These are phyloP conservation scores for Neurospora hispaniola DNA, from an alignment of 495 filamentous ascomycete species.

Conservation along the genomic window DNA sequence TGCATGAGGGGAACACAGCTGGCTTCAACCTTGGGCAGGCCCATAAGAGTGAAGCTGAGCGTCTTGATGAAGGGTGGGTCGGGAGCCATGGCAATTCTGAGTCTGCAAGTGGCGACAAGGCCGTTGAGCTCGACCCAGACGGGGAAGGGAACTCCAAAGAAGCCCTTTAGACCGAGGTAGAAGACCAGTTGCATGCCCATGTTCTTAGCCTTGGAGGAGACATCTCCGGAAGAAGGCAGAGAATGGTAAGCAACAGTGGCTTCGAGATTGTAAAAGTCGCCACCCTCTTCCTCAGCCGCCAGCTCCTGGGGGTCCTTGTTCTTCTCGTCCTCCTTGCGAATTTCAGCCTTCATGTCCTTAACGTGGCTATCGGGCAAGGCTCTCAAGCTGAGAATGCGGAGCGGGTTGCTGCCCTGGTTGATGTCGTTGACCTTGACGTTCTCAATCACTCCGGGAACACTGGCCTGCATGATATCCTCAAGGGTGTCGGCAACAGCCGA, in stretches of 20 bases:
- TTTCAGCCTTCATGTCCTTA: slow-evolving; percentile 63
- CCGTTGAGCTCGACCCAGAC: slow-evolving; percentile 82
- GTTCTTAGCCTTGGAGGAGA: slow-evolving; percentile 74
- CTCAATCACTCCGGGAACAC: slow-evolving; percentile 77
- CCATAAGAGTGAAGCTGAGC: slow-evolving; percentile 88
- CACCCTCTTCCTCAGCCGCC: slow-evolving; percentile 81
- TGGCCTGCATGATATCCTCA: slow-evolving; percentile 90
- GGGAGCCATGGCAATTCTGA: slow-evolving; percentile 76
- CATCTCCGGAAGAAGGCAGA: slow-evolving; percentile 52
- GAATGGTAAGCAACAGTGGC: slow-evolving; percentile 91
- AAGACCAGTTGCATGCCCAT: slow-evolving; percentile 95
- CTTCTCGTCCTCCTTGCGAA: slow-evolving; percentile 67
- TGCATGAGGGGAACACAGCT: slow-evolving; percentile 88
- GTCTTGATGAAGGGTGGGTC: slow-evolving; percentile 86
- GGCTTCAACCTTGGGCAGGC: slow-evolving; percentile 76
- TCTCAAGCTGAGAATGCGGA: slow-evolving; percentile 81
- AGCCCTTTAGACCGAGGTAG: slow-evolving; percentile 74
- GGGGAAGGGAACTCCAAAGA: slow-evolving; percentile 82
- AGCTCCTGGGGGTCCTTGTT: slow-evolving; percentile 78
- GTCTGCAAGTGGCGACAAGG: slow-evolving; percentile 73
- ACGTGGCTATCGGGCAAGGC: slow-evolving; percentile 78
- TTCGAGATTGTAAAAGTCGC: slow-evolving; percentile 91
- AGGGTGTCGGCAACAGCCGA: slow-evolving; percentile 43
- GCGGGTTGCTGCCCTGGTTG: slow-evolving; percentile 79
- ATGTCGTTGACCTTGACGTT: slow-evolving; percentile 96